A percentile compares a stretch with the other conserved stretches of the same genome.
phyloP scores from a whole-genome alignment of 225 moss, liverwort and hornwort species.

The Polytrichum formosum region DNA sequence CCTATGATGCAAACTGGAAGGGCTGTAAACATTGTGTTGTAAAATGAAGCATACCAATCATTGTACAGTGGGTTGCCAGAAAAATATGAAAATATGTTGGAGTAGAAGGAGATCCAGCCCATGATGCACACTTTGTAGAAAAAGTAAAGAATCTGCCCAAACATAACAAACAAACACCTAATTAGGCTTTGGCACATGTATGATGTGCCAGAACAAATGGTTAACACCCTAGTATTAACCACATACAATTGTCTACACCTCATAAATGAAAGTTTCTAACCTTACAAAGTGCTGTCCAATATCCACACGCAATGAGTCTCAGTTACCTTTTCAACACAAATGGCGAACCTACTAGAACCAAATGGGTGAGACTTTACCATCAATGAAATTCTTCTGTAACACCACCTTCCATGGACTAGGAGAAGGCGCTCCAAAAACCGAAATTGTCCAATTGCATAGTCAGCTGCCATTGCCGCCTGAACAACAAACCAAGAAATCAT shows the following conservation, averaged over 20 bases:
- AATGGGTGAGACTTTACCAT: conserved; percentile 26
- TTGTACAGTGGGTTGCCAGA: conserved; percentile 87
- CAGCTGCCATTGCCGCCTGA: conserved; percentile 63
- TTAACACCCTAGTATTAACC: too few relatives aligned
- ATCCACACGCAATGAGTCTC: too few relatives aligned
- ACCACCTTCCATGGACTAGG: conserved; percentile 59
- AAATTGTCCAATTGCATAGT: conserved; percentile 57
- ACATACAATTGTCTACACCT: too few relatives aligned
- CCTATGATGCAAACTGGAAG: conserved; percentile 69
- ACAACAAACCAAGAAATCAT: background rate
- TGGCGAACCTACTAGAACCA: background rate
- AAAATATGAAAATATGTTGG: conserved; percentile 71
- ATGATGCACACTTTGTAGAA: conserved; percentile 92
- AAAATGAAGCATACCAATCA: conserved; percentile 90
- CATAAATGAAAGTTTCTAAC: too few relatives aligned
- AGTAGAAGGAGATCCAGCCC: conserved; percentile 85
- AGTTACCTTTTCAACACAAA: too few relatives aligned
- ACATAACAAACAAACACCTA: background rate
- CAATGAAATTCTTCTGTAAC: conserved; percentile 52
- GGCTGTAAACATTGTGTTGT: conserved; percentile 79
- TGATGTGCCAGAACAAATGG: too few relatives aligned
- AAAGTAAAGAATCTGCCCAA: conserved; percentile 73
- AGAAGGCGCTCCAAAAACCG: conserved; percentile 52
- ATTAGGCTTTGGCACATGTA: too few relatives aligned
- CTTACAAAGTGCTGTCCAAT: too few relatives aligned